Evolutionary conservation across 78 protist genomes (phyloP).

Genomic region (Goniomonas avonlea): DNA sequence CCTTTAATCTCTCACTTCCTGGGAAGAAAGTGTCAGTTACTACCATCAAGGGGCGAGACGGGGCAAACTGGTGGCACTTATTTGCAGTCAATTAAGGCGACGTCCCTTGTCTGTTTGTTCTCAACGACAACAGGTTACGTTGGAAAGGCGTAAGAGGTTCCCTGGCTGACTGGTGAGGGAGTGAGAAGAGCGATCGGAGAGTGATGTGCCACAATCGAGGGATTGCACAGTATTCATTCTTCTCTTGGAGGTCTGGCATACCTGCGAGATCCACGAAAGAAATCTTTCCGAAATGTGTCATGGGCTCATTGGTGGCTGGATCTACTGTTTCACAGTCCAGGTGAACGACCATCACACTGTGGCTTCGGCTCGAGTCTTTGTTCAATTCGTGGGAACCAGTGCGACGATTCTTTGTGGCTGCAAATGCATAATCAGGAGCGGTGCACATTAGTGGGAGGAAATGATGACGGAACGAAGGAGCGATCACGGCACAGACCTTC

Average conservation of each 20-base stretch:
- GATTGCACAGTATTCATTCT: not conserved
- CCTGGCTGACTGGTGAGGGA: not conserved
- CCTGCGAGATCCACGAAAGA: conserved; percentile 55
- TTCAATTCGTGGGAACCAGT: conserved; percentile 24
- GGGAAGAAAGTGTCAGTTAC: not conserved
- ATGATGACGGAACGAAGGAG: no score
- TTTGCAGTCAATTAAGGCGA: not conserved
- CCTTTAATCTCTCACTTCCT: conserved; percentile 27
- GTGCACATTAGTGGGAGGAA: not conserved
- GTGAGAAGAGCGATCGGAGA: not conserved
- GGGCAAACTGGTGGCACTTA: not conserved
- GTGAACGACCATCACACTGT: conserved; percentile 6
- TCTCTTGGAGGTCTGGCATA: not conserved
- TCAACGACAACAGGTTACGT: not conserved
- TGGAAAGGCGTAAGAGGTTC: not conserved
- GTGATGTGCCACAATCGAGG: not conserved
- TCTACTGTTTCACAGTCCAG: not conserved
- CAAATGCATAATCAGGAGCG: no score
- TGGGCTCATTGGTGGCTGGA: not conserved
- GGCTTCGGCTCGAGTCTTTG: conserved; percentile 37
- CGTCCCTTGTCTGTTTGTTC: not conserved
- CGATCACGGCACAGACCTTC: no score
- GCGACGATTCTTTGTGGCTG: not conserved
- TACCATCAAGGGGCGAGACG: not conserved
- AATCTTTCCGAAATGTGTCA: conserved; percentile 16